Percentiles rank a stretch among this genome's conserved stretches.
Conservation (phyloP, 2,329 filamentous ascomycete species). For the Fusarium sterilihyphosum region DNA sequence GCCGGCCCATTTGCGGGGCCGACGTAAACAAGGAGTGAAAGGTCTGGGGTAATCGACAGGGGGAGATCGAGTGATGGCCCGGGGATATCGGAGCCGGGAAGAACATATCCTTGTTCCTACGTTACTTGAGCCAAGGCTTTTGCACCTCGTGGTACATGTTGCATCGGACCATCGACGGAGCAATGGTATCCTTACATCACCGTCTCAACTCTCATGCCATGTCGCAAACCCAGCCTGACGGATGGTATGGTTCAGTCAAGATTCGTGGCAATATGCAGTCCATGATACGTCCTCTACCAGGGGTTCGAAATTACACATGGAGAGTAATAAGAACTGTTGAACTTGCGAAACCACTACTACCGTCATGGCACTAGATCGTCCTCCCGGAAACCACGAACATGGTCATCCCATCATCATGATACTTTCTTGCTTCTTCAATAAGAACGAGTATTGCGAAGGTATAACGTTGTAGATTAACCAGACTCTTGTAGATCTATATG, state of each 20-base stretch:
- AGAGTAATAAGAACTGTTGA: no score
- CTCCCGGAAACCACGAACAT: neutral
- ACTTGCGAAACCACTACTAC: accelerated
- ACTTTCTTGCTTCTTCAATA: neutral
- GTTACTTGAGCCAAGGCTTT: neutral
- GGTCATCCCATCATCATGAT: neutral
- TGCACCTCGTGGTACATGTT: neutral
- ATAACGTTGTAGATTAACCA: neutral
- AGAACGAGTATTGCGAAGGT: no score
- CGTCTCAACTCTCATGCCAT: neutral
- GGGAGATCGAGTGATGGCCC: neutral
- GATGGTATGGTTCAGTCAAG: neutral
- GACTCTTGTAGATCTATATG: neutral
- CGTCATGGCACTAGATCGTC: no score
- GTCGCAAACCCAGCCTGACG: no score
- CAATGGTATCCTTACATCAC: neutral
- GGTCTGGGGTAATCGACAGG: neutral
- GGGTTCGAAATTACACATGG: neutral
- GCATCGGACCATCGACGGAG: neutral
- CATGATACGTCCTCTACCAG: neutral
- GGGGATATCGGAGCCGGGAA: neutral
- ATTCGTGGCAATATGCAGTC: neutral
- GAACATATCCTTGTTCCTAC: neutral
- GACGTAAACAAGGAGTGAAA: neutral
- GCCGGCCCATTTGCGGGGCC: slow-evolving; percentile 8